Evolutionary conservation across 352 stramenopile species (phyloP).

Genomic region (Globisporangium acanthophoron): DNA sequence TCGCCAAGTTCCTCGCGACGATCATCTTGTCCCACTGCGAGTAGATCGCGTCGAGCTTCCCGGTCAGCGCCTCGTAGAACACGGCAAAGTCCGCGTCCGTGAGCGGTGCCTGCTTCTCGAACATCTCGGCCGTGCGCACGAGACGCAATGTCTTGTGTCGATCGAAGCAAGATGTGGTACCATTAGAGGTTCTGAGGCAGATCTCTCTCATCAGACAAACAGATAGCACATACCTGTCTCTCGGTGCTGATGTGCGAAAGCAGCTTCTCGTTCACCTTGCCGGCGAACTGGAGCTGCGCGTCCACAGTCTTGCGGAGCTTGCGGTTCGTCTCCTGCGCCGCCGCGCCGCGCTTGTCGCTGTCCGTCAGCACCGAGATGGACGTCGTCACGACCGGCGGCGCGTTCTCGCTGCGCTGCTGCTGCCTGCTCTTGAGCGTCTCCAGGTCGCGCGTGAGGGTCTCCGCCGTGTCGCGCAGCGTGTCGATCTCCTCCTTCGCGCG

Average conservation of each 20-base stretch:
- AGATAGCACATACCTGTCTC: neutral
- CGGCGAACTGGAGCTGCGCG: conserved; percentile 3
- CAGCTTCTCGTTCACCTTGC: neutral
- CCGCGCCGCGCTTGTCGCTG: neutral
- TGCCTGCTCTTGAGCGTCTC: neutral
- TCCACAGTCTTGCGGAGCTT: conserved; percentile 5
- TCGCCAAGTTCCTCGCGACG: neutral
- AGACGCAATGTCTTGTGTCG: neutral
- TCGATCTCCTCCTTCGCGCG: conserved; percentile 8
- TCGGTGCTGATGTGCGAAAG: neutral
- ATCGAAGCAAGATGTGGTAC: neutral
- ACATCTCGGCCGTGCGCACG: conserved; percentile 3
- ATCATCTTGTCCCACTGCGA: conserved; percentile 4
- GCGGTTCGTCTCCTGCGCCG: conserved; percentile 6
- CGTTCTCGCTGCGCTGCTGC: no score
- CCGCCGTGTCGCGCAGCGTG: conserved; percentile 3
- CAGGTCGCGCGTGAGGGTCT: conserved; percentile 3
- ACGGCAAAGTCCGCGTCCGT: neutral
- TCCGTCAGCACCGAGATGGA: neutral
- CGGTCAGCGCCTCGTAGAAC: conserved; percentile 2
- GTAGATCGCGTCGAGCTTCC: conserved; percentile 9
- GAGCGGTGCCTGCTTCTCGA: conserved; percentile 1
- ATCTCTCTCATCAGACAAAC: neutral
- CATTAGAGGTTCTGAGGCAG: neutral
- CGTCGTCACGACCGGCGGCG: neutral